These are phyloP conservation scores for Sordariomycetes sp. DNA, from an alignment of 2,329 filamentous ascomycete genomes.

Conservation along the genomic window DNA sequence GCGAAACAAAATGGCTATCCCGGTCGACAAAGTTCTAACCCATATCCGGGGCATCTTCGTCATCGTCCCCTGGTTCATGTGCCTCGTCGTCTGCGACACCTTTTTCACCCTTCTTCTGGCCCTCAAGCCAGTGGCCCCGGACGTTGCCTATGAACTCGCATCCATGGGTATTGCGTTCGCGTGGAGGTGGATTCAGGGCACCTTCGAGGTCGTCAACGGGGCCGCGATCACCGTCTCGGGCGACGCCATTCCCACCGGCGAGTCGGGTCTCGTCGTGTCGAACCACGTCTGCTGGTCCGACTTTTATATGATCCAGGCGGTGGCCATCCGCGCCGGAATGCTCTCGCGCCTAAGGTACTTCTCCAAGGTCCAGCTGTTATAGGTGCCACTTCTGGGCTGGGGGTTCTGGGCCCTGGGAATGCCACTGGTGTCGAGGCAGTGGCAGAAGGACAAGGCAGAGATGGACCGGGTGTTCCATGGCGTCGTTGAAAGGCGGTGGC, in stretches of 20 bases:
- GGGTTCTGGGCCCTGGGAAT: conserved; percentile 52
- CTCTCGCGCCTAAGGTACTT: conserved; percentile 49
- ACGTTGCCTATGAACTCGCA: conserved; percentile 36
- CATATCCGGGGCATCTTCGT: conserved; percentile 28
- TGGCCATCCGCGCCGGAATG: conserved; percentile 41
- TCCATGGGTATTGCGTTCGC: conserved; percentile 39
- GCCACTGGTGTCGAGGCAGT: conserved; percentile 47
- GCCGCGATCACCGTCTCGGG: conserved; percentile 39
- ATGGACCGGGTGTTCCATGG: conserved; percentile 42
- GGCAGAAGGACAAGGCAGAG: conserved; percentile 41
- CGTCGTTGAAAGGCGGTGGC: conserved; percentile 35
- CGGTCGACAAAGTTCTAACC: conserved; percentile 11
- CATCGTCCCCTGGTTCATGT: conserved; percentile 36
- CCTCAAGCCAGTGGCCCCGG: conserved; percentile 30
- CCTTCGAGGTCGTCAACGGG: conserved; percentile 40
- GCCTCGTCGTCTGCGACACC: conserved; percentile 36
- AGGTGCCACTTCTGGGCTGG: conserved; percentile 49
- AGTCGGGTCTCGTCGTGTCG: conserved; percentile 45
- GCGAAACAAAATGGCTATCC: background rate
- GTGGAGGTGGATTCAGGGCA: conserved; percentile 42
- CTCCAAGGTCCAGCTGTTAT: conserved; percentile 43
- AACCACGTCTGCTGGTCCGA: conserved; percentile 51
- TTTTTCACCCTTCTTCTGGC: conserved; percentile 33
- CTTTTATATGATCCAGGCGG: conserved; percentile 50
- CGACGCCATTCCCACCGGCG: conserved; percentile 32